Conservation (phyloP, 1,284 basidiomycete genomes). For the Puccinia triticina region DNA sequence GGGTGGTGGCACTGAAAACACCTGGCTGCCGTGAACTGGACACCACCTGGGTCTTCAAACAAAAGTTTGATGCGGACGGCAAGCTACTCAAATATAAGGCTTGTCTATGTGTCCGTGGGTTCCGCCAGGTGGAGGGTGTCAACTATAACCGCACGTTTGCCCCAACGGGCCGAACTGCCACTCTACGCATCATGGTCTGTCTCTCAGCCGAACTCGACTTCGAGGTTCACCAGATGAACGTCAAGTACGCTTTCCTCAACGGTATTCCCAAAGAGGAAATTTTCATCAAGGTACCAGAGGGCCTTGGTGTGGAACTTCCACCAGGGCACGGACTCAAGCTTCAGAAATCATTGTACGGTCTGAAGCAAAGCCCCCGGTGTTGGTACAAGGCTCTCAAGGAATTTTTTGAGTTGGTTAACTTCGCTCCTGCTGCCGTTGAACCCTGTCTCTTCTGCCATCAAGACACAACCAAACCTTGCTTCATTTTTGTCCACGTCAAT, state of each 20-base stretch:
- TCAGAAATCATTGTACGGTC: not conserved
- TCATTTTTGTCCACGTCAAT: conserved; percentile 20
- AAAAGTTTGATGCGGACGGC: not conserved
- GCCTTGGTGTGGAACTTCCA: not conserved
- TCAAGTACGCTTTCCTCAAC: not conserved
- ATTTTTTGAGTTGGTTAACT: not conserved
- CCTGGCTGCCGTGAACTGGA: too few relatives aligned
- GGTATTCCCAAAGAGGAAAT: not conserved
- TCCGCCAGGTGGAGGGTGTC: not conserved
- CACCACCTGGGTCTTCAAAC: not conserved
- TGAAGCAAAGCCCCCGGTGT: not conserved
- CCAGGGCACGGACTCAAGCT: not conserved
- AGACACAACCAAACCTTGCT: not conserved
- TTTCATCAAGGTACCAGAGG: not conserved
- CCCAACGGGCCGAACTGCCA: not conserved
- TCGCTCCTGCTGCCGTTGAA: not conserved
- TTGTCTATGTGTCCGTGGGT: not conserved
- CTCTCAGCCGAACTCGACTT: not conserved
- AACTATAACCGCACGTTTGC: conserved; percentile 8
- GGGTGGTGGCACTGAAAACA: too few relatives aligned
- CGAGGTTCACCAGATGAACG: conserved; percentile 1
- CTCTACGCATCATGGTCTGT: not conserved
- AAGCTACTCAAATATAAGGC: not conserved
- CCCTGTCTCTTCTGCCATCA: conserved; percentile 6
- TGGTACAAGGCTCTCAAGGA: conserved; percentile 18